phyloP scores from a whole-genome alignment of 2,329 filamentous ascomycete species.

The Claviceps maximensis region DNA sequence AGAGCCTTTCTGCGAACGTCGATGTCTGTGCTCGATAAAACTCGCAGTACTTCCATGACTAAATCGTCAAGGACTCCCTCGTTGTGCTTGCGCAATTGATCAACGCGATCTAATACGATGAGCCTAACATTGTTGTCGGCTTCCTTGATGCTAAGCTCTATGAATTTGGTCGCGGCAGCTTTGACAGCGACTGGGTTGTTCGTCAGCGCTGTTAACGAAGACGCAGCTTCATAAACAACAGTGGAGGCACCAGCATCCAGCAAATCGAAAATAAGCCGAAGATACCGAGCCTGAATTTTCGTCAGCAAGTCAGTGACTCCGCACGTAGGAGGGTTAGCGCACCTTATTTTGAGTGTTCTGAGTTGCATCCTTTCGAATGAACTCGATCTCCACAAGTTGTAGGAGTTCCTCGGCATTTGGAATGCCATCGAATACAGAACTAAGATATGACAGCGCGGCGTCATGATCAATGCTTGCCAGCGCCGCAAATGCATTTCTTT shows the following conservation, averaged over 20 bases:
- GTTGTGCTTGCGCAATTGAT: conserved; percentile 74
- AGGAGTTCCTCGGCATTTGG: conserved; percentile 89
- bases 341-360: conserved; percentile 92
- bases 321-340: conserved; percentile 14
- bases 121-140: conserved; percentile 99
- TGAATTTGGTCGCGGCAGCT: conserved; percentile 89
- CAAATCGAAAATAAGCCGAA: conserved; percentile 91
- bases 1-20: conserved; percentile 90
- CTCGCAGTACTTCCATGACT: conserved; percentile 92
- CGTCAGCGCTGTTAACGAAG: conserved; percentile 83
- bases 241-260: conserved; percentile 87
- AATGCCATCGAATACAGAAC: conserved; percentile 81
- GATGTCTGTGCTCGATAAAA: conserved; percentile 88
- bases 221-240: conserved; percentile 94
- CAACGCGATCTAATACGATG: conserved; percentile 89
- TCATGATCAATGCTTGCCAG: conserved; percentile 86
- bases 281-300: conserved; percentile 57
- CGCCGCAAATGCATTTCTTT: conserved; percentile 92
- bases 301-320: conserved; percentile 13
- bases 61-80: conserved; percentile 86
- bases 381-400: conserved; percentile 88
- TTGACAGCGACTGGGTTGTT: conserved; percentile 97
- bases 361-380: conserved; percentile 94
- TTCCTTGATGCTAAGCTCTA: conserved; percentile 93
- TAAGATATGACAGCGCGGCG: conserved; percentile 78